Evolutionary conservation across 2,329 filamentous ascomycete genomes (phyloP).

Genomic region (Botrytis cinerea): DNA sequence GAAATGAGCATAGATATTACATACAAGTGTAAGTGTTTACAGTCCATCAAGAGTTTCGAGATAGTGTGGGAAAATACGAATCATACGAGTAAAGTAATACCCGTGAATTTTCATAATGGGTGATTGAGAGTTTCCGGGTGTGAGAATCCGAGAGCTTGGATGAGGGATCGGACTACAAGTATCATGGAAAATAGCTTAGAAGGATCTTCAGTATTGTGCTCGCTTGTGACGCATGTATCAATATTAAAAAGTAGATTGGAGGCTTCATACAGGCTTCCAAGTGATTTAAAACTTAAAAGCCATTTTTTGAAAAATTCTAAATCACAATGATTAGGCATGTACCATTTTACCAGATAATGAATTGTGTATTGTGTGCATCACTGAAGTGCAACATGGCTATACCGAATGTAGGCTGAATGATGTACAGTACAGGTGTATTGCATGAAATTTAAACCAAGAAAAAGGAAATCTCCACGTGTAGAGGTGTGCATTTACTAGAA

Average conservation of each 20-base stretch:
- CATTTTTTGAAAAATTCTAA: not conserved
- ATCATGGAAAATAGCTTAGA: slow-evolving; percentile 12
- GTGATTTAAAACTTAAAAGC: slow-evolving; percentile 6
- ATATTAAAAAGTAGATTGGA: slow-evolving; percentile 18
- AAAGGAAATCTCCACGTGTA: slow-evolving; percentile 22
- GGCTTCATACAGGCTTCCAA: slow-evolving; percentile 7
- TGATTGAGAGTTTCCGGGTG: slow-evolving; percentile 16
- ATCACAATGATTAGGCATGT: slow-evolving; percentile 10
- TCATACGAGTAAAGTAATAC: slow-evolving; percentile 4
- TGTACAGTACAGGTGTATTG: slow-evolving; percentile 21
- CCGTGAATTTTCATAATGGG: not conserved
- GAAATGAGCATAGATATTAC: not conserved
- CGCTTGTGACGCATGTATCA: slow-evolving; percentile 20
- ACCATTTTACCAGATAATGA: slow-evolving; percentile 11
- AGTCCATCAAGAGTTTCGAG: not conserved
- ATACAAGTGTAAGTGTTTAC: not conserved
- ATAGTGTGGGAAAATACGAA: slow-evolving; percentile 11
- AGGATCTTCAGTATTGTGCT: slow-evolving; percentile 17
- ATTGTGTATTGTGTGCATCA: slow-evolving; percentile 6
- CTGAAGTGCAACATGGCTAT: slow-evolving; percentile 17
- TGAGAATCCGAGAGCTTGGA: slow-evolving; percentile 24
- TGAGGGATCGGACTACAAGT: slow-evolving; percentile 23
- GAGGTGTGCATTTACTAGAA: slow-evolving; percentile 16
- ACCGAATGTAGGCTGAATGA: slow-evolving; percentile 11
- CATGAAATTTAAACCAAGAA: slow-evolving; percentile 19